A percentile compares a stretch with the other conserved stretches of the same genome.
These are phyloP conservation scores for Pleurotus platypus DNA, from an alignment of 768 basidiomycete species.

Conservation along the genomic window DNA sequence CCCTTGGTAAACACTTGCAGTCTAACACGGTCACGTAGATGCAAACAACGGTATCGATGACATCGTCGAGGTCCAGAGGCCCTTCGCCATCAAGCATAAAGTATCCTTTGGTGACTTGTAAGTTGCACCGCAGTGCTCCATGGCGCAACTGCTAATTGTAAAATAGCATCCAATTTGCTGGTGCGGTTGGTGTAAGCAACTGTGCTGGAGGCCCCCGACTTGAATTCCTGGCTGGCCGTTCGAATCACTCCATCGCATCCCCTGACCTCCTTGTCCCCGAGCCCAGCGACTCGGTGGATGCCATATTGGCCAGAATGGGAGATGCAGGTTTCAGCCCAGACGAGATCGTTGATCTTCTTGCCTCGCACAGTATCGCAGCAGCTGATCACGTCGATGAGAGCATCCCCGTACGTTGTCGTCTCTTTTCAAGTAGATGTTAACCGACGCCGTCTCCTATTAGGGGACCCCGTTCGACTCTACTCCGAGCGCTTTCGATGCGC, in stretches of 20 bases:
- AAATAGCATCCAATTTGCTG: conserved; percentile 28
- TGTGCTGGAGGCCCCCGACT: conserved; percentile 13
- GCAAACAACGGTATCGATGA: conserved; percentile 27
- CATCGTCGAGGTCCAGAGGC: conserved; percentile 24
- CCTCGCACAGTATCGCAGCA: conserved; percentile 13
- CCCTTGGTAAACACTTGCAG: not conserved
- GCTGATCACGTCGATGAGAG: conserved; percentile 14
- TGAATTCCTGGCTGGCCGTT: conserved; percentile 2
- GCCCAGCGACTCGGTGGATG: conserved; percentile 6
- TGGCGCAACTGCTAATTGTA: not conserved
- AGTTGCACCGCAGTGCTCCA: not conserved
- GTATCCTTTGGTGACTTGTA: conserved; percentile 36
- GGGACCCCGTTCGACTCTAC: conserved; percentile 28
- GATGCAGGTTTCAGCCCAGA: conserved; percentile 14
- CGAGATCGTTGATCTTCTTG: conserved; percentile 13
- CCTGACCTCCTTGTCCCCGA: conserved; percentile 4
- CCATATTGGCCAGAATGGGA: conserved; percentile 11
- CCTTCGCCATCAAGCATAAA: conserved; percentile 24
- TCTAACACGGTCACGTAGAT: conserved; percentile 7
- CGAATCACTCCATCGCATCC: not conserved
- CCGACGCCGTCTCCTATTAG: conserved; percentile 8
- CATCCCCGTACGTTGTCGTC: conserved; percentile 15
- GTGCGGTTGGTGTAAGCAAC: conserved; percentile 24
- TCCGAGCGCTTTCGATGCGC: conserved; percentile 25
- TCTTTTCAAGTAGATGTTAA: conserved; percentile 6